A percentile compares a stretch with the other conserved stretches of the same genome.
Conservation (phyloP, 2,329 filamentous ascomycete species). For the Parastagonospora nodorum region DNA sequence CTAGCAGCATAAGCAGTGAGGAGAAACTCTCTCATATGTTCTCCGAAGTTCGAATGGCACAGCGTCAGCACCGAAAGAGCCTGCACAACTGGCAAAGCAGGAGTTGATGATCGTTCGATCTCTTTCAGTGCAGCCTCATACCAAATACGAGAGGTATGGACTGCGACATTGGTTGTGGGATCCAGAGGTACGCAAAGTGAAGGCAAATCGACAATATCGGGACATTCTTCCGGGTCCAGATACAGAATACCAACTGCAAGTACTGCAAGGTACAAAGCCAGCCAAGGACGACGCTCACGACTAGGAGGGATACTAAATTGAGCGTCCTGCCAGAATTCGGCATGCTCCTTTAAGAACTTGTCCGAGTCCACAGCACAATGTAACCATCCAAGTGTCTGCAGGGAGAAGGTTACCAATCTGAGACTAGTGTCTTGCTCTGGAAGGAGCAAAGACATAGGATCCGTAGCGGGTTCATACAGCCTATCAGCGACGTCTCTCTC, state of each 20-base stretch:
- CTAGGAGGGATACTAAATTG: slow-evolving; percentile 6
- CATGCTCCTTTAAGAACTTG: slow-evolving; percentile 8
- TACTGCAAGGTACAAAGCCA: slow-evolving; percentile 10
- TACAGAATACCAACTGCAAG: slow-evolving; percentile 16
- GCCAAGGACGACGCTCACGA: slow-evolving; percentile 9
- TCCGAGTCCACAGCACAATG: slow-evolving; percentile 12
- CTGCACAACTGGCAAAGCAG: slow-evolving; percentile 6
- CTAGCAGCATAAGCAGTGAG: slow-evolving; percentile 12
- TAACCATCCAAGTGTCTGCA: slow-evolving; percentile 13
- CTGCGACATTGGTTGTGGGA: slow-evolving; percentile 5
- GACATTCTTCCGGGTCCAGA: slow-evolving; percentile 5
- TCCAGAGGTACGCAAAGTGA: slow-evolving; percentile 5
- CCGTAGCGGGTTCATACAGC: slow-evolving; percentile 13
- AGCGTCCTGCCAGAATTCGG: slow-evolving; percentile 10
- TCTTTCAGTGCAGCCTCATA: slow-evolving; percentile 17
- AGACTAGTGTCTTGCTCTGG: slow-evolving; percentile 9
- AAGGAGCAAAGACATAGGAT: slow-evolving; percentile 15
- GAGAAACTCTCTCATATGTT: slow-evolving; percentile 16
- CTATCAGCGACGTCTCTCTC: slow-evolving; percentile 11
- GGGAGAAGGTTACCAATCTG: slow-evolving; percentile 10
- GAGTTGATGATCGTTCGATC: slow-evolving; percentile 5
- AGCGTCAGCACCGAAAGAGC: slow-evolving; percentile 10
- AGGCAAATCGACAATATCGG: slow-evolving; percentile 6
- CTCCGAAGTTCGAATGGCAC: slow-evolving; percentile 17
- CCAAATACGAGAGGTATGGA: slow-evolving; percentile 12